phyloP scores from a whole-genome alignment of 192 early-diverging fungal species.

The Backusella mclennaniae region DNA sequence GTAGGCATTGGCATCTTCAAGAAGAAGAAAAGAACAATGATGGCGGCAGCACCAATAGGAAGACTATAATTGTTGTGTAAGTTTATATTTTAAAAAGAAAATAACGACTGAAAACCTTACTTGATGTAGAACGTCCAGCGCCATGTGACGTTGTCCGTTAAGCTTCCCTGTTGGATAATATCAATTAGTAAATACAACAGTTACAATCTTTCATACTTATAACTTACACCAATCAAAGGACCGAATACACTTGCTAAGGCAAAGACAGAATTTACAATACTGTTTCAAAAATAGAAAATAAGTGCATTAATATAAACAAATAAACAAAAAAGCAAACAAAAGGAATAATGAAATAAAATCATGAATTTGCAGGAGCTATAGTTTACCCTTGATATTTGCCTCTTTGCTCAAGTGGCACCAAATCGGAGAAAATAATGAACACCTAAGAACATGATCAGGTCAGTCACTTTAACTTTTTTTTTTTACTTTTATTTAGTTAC shows the following conservation, averaged over 20 bases:
- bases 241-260: constrained; percentile 78
- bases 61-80: constrained; percentile 49
- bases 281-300: constrained; percentile 56
- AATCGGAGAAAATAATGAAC: constrained; percentile 79
- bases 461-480: neutral
- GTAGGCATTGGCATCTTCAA: constrained; percentile 67
- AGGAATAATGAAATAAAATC: neutral
- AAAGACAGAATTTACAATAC: constrained; percentile 76
- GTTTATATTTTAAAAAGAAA: neutral
- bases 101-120: neutral
- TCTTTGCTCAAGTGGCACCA: constrained; percentile 73
- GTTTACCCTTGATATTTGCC: constrained; percentile 50
- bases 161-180: constrained; percentile 50
- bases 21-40: constrained; percentile 57
- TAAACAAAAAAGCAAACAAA: neutral
- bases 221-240: constrained; percentile 71
- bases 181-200: neutral
- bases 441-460: constrained; percentile 36
- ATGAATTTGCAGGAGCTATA: neutral
- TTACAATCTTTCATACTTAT: neutral
- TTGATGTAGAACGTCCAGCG: constrained; percentile 55
- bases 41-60: constrained; percentile 70
- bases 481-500: neutral
- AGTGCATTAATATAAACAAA: neutral
- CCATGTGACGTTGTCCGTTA: constrained; percentile 68